Percentiles rank a stretch among this genome's conserved stretches.
phyloP scores from a whole-genome alignment of 805 yeast genomes.

The Komagataella ulmi region DNA sequence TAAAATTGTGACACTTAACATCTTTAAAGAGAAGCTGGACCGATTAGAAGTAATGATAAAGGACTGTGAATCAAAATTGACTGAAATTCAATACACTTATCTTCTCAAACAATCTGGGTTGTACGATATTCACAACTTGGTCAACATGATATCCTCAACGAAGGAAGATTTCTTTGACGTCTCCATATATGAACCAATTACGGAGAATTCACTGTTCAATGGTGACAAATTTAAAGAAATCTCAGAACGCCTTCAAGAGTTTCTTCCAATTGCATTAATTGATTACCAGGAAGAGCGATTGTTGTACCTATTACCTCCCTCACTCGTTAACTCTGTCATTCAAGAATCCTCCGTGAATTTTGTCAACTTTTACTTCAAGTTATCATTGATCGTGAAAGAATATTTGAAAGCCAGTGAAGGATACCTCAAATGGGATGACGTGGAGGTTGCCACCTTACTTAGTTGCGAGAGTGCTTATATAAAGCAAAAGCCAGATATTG shows the following conservation, averaged over 20 bases:
- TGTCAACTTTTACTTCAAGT: conserved; percentile 30
- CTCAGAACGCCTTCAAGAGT: conserved; percentile 30
- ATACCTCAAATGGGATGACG: conserved; percentile 36
- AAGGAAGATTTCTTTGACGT: conserved; percentile 46
- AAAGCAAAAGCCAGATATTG: conserved; percentile 7
- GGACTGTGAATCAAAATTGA: conserved; percentile 23
- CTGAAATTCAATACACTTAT: conserved; percentile 28
- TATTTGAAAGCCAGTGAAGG: conserved; percentile 13
- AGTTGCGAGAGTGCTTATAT: conserved; percentile 40
- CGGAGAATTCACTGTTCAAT: conserved; percentile 45
- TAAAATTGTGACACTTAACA: conserved; percentile 32
- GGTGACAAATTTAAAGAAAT: conserved; percentile 27
- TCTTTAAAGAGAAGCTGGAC: conserved; percentile 17
- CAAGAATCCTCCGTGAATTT: conserved; percentile 34
- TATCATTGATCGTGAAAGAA: conserved; percentile 21
- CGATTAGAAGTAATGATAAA: conserved; percentile 10
- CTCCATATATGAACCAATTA: conserved; percentile 49
- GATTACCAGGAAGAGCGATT: conserved; percentile 43
- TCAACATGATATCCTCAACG: conserved; percentile 60
- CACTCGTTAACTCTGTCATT: conserved; percentile 41
- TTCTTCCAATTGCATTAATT: conserved; percentile 47
- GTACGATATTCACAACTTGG: conserved; percentile 44
- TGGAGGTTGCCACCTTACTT: conserved; percentile 54
- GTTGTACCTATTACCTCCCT: conserved; percentile 50
- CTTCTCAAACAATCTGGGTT: conserved; percentile 40